Evolutionary conservation across 805 yeast genomes (phyloP).

Genomic region (Kodamaea kaohsiungensis): DNA sequence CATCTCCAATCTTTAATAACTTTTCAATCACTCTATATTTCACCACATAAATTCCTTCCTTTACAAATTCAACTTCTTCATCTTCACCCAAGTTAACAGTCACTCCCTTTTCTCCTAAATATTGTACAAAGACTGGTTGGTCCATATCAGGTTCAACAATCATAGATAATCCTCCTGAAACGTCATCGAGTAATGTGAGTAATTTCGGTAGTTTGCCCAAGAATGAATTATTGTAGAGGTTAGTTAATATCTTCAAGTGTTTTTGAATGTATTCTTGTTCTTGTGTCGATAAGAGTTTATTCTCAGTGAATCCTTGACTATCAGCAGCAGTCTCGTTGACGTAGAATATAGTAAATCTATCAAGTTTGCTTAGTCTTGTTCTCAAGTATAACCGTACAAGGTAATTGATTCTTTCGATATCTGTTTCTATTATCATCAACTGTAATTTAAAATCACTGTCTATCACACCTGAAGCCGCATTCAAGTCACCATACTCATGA

Average conservation of each 20-base stretch:
- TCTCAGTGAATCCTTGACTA: slow-evolving; percentile 10
- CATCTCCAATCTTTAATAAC: slow-evolving; percentile 39
- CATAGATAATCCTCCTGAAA: slow-evolving; percentile 63
- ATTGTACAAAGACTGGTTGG: slow-evolving; percentile 71
- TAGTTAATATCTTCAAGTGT: slow-evolving; percentile 64
- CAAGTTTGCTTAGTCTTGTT: slow-evolving; percentile 74
- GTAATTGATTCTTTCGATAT: slow-evolving; percentile 83
- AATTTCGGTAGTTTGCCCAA: slow-evolving; percentile 65
- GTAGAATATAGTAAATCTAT: slow-evolving; percentile 63
- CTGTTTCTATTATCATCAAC: slow-evolving; percentile 85
- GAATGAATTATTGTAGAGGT: slow-evolving; percentile 68
- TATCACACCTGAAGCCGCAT: slow-evolving; percentile 35
- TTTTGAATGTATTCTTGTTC: slow-evolving; percentile 67
- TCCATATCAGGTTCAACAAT: slow-evolving; percentile 74
- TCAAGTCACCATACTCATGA: slow-evolving; percentile 66
- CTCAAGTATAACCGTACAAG: slow-evolving; percentile 80
- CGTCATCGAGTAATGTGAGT: slow-evolving; percentile 75
- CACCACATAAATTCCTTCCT: slow-evolving; percentile 74
- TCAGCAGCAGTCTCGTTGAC: slow-evolving; percentile 31
- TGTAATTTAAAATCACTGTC: slow-evolving; percentile 55
- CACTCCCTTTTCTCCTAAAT: slow-evolving; percentile 22
- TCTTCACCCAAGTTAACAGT: slow-evolving; percentile 28
- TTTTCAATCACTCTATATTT: slow-evolving; percentile 50
- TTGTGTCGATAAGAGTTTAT: slow-evolving; percentile 27
- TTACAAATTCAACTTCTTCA: slow-evolving; percentile 41